Base-by-base conservation (phyloP, 176 grass and related monocot genomes). In the Carex scoparia region DNA sequence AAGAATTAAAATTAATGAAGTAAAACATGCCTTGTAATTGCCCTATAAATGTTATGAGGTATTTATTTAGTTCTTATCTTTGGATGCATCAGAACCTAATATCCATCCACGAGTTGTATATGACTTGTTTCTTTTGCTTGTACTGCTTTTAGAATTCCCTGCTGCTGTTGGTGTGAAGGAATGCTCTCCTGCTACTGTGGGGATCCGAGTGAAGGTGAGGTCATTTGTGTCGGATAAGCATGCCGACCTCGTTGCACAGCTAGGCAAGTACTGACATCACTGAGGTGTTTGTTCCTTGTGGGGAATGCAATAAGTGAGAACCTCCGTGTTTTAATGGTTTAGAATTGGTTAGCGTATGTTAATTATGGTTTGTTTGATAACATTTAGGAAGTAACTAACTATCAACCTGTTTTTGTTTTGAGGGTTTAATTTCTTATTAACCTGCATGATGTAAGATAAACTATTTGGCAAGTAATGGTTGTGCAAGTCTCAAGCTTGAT, bases 101-200 rank as follows among this genome's bases (percentile, higher is more conserved):
- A 44, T 40, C 14, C n/a, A 46, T 86, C 18, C 28, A 60, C 67
- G 54, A 37, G 18, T 46, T 16, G 38, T 66, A 16, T 86, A 49
- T 65, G 37, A 65, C 60, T 65, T 80, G 55, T 90, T 84, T 42
- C 28, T n/a, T 11, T 42, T 82, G 44, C 46, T 53, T 71, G 18
- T 23, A 60, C 86, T 79, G 61, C 81, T 78, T 94, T 8, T 69
- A 94, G 95, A 84, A 48, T 66, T 97, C 81, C 48, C 75, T 62
- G 87, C 91, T 1, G 88, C 92, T 37, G 87, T 94, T 16, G 95
- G 95, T 7, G 40, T 98, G 56, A 98, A 93, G 86, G 48, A 86
- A 18, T 85, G 70, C 37, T 94, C 95, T 87, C 92, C 95, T 3
- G 81, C 79, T 13, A 88, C 89, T 40, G 68, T 81, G 30, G 79